A percentile compares a stretch with the other conserved stretches of the same genome.
Evolutionary conservation across 139 green algal species (phyloP).

Genomic region (Coelastrella sp.): DNA sequence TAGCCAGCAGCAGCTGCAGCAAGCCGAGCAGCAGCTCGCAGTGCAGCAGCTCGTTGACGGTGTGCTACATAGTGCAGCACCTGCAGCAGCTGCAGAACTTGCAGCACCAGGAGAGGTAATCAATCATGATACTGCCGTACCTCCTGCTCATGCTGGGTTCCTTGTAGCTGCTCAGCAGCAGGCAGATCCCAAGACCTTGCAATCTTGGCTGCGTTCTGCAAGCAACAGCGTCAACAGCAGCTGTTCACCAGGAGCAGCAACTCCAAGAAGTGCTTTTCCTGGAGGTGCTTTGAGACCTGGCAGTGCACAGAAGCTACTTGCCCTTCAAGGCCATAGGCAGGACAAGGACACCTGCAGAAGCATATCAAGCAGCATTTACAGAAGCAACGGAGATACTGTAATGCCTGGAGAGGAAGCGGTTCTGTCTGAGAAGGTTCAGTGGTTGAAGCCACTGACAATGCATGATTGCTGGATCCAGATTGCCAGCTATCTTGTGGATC

Average conservation of each 20-base stretch:
- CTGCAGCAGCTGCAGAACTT: background rate
- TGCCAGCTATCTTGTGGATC: slow-evolving; percentile 11
- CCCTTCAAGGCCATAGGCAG: background rate
- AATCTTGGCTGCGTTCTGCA: background rate
- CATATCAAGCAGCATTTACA: background rate
- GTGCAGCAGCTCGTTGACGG: slow-evolving; percentile 2
- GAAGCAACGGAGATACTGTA: background rate
- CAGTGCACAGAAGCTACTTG: background rate
- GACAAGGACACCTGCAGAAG: background rate
- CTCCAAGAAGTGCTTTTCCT: background rate
- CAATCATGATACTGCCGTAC: background rate
- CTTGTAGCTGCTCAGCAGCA: background rate
- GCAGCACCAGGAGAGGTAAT: background rate
- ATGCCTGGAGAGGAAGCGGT: background rate
- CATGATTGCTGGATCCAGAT: background rate
- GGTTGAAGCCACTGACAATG: background rate
- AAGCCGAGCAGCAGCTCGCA: background rate
- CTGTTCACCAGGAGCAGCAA: background rate
- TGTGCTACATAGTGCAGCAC: background rate
- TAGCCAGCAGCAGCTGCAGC: background rate
- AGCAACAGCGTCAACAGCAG: background rate
- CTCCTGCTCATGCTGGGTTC: slow-evolving; percentile 3
- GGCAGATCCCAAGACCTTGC: background rate
- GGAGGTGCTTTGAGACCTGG: background rate
- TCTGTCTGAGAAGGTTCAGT: background rate